Conservation (phyloP, 768 basidiomycete species). For the Tricholoma hemisulphureum region DNA sequence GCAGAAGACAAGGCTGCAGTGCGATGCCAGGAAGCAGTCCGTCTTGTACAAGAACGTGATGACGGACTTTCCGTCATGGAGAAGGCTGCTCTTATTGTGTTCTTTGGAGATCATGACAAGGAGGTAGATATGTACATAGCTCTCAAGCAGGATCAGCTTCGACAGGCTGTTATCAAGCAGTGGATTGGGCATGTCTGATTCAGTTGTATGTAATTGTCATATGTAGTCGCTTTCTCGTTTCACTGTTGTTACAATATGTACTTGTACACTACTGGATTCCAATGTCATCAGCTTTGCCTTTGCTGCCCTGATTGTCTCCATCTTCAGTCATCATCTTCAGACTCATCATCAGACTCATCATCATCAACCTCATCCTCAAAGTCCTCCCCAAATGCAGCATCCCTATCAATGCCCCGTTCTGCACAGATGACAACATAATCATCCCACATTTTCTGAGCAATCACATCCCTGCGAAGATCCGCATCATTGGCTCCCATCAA, state of each 20-base stretch:
- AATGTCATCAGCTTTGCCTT: too few relatives aligned
- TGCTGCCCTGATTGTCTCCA: too few relatives aligned
- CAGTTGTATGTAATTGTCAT: background rate
- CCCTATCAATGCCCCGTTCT: background rate
- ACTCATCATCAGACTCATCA: too few relatives aligned
- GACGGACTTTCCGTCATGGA: too few relatives aligned
- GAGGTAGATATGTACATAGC: too few relatives aligned
- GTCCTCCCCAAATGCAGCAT: background rate
- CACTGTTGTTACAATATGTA: too few relatives aligned
- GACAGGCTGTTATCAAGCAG: background rate
- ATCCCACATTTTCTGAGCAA: constrained; percentile 17
- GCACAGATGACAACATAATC: constrained; percentile 6
- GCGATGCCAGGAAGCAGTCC: background rate
- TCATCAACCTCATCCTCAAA: background rate
- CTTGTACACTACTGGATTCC: background rate
- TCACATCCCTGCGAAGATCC: constrained; percentile 7
- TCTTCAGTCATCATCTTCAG: too few relatives aligned
- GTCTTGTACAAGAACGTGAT: background rate
- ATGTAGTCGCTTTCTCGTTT: background rate
- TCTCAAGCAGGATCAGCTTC: background rate
- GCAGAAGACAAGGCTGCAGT: too few relatives aligned
- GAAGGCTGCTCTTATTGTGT: too few relatives aligned
- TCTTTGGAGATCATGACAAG: too few relatives aligned
- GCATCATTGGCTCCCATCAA: background rate
- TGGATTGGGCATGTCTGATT: background rate